Conservation (phyloP, 768 basidiomycete genomes). For the Lentinula sp. region DNA sequence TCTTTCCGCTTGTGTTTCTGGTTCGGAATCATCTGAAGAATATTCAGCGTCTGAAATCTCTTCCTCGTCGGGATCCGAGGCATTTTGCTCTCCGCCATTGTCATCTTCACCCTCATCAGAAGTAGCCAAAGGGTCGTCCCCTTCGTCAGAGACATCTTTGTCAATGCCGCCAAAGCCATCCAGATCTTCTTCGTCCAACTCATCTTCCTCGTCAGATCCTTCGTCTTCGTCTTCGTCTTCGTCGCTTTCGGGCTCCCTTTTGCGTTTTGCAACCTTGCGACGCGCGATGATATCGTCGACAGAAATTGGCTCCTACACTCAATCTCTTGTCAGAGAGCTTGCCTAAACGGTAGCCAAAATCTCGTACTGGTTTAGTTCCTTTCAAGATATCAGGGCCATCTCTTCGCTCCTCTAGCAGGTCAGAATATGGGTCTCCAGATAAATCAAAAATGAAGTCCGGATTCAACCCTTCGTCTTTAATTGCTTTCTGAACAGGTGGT, state of each 20-base stretch:
- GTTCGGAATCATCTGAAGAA: conserved; percentile 36
- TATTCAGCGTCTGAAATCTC: conserved; percentile 2
- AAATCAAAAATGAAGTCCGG: conserved; percentile 82
- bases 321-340: conserved; percentile 5
- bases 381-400: conserved; percentile 51
- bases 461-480: conserved; percentile 58
- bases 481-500: conserved; percentile 13
- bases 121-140: conserved; percentile 19
- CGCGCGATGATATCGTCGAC: conserved; percentile 91
- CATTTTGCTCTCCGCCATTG: conserved; percentile 17
- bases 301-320: conserved; percentile 62
- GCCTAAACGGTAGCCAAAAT: background rate
- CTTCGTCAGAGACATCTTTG: conserved; percentile 26
- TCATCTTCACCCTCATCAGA: conserved; percentile 28
- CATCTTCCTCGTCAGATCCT: conserved; percentile 23
- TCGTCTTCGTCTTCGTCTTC: conserved; percentile 31
- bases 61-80: conserved; percentile 8
- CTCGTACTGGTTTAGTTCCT: conserved; percentile 54
- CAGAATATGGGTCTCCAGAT: conserved; percentile 61
- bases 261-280: conserved; percentile 61
- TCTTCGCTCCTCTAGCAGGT: conserved; percentile 36
- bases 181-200: conserved; percentile 21
- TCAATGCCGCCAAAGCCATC: conserved; percentile 16
- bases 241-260: conserved; percentile 40
- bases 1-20: conserved; percentile 61